Conservation (phyloP, 2,329 filamentous ascomycete species). For the Ascochyta viciae-villosae region DNA sequence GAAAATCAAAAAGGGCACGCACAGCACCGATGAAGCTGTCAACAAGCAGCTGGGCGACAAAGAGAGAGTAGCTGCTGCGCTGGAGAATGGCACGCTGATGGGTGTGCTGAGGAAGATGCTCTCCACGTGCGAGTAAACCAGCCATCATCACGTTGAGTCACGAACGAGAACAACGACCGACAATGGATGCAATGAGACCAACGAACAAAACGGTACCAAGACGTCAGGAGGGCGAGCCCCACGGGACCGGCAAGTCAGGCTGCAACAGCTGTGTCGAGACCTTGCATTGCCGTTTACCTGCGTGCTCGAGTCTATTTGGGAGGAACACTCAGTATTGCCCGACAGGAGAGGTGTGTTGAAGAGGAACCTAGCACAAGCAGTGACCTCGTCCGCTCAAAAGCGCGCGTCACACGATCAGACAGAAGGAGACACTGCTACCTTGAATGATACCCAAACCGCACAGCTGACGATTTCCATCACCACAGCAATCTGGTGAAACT, state of each 20-base stretch:
- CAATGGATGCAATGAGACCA: not conserved
- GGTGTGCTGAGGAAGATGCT: constrained; percentile 93
- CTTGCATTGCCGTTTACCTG: too few species aligned
- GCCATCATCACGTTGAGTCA: not conserved
- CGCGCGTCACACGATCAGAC: too few species aligned
- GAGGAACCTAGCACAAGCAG: too few species aligned
- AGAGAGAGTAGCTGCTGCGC: constrained; percentile 90
- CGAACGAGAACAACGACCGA: not conserved
- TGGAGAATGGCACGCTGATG: constrained; percentile 92
- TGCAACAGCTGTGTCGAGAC: not conserved
- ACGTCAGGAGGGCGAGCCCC: not conserved
- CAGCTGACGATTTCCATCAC: too few species aligned
- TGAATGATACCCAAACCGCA: too few species aligned
- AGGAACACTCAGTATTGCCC: too few species aligned
- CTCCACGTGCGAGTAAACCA: constrained; percentile 72
- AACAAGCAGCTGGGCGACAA: constrained; percentile 98
- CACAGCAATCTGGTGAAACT: too few species aligned
- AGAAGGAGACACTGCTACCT: too few species aligned
- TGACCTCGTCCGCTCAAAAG: too few species aligned
- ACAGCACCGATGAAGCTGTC: constrained; percentile 91
- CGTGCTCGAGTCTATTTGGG: too few species aligned
- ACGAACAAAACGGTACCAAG: not conserved
- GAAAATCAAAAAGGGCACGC: constrained; percentile 93
- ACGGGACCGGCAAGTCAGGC: not conserved
- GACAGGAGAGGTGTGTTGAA: too few species aligned